A percentile compares a stretch with the other conserved stretches of the same genome.
These are phyloP conservation scores for Planoprotostelium fungivorum DNA, from an alignment of 78 protist genomes.

Conservation along the genomic window DNA sequence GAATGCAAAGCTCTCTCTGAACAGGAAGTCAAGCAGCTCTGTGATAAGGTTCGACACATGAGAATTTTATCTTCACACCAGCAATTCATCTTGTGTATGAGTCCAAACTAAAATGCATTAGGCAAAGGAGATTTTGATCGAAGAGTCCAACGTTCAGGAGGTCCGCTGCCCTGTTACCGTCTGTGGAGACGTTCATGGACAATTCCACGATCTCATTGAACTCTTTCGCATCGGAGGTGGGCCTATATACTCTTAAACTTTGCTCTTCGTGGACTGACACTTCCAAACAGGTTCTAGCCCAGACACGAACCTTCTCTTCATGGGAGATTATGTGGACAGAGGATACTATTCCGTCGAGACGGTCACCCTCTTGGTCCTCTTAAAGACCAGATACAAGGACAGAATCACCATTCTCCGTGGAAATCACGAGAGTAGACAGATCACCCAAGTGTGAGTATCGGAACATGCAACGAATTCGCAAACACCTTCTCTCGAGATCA, in stretches of 20 bases:
- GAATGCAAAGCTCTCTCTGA: slow-evolving; percentile 62
- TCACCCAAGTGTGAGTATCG: slow-evolving; percentile 88
- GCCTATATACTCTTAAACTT: too few relatives aligned
- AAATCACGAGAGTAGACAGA: slow-evolving; percentile 93
- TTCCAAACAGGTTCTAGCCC: slow-evolving; percentile 36
- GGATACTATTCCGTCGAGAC: slow-evolving; percentile 91
- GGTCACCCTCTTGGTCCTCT: slow-evolving; percentile 73
- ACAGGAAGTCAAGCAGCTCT: slow-evolving; percentile 53
- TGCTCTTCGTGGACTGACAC: neutral
- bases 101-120: slow-evolving; percentile 1
- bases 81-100: neutral
- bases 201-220: slow-evolving; percentile 93
- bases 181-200: slow-evolving; percentile 97
- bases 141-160: slow-evolving; percentile 82
- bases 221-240: slow-evolving; percentile 92
- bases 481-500: too few relatives aligned
- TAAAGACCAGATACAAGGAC: slow-evolving; percentile 76
- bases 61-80: neutral
- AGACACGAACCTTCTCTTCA: slow-evolving; percentile 88
- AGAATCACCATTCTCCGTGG: slow-evolving; percentile 90
- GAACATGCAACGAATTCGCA: too few relatives aligned
- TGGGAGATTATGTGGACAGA: slow-evolving; percentile 98
- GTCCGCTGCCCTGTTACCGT: slow-evolving; percentile 91
- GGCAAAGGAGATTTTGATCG: slow-evolving; percentile 69
- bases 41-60: slow-evolving; percentile 46